Percentiles rank a stretch among this genome's conserved stretches.
Evolutionary conservation across 1,284 basidiomycete species (phyloP).

Genomic region (Termitomyces sp.): DNA sequence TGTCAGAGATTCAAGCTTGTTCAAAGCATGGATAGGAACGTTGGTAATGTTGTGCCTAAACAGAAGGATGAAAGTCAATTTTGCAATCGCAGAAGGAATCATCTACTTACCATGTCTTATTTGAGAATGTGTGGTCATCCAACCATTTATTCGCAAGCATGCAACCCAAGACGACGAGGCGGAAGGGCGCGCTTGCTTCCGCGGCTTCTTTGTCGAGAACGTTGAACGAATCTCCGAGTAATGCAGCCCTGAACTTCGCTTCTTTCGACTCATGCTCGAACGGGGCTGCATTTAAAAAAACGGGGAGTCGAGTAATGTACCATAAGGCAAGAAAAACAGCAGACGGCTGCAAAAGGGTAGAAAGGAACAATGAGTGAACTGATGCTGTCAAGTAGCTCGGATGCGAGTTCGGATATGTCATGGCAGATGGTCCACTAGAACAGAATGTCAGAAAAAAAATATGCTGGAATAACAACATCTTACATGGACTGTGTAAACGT

Average conservation of each 20-base stretch:
- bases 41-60: slow-evolving; percentile 73
- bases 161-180: slow-evolving; percentile 75
- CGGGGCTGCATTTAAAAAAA: slow-evolving; percentile 49
- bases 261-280: slow-evolving; percentile 51
- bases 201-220: slow-evolving; percentile 46
- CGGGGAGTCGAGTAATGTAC: slow-evolving; percentile 77
- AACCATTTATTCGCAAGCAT: slow-evolving; percentile 91
- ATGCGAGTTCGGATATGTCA: slow-evolving; percentile 40
- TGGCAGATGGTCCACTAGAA: slow-evolving; percentile 27
- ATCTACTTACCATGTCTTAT: slow-evolving; percentile 78
- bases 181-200: slow-evolving; percentile 60
- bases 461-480: slow-evolving; percentile 24
- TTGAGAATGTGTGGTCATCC: slow-evolving; percentile 89
- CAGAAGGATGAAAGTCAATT: slow-evolving; percentile 2
- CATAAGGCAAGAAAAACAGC: slow-evolving; percentile 76
- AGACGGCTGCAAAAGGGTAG: slow-evolving; percentile 77
- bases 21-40: slow-evolving; percentile 62
- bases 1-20: slow-evolving; percentile 64
- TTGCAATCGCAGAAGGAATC: slow-evolving; percentile 5
- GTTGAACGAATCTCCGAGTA: slow-evolving; percentile 46
- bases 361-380: slow-evolving; percentile 67
- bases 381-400: slow-evolving; percentile 56
- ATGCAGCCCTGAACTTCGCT: slow-evolving; percentile 53
- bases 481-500: slow-evolving; percentile 43
- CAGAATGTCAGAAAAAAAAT: slow-evolving; percentile 2